phyloP scores from a whole-genome alignment of 371 early-diverging fungal species.

The Mucor saturninus region DNA sequence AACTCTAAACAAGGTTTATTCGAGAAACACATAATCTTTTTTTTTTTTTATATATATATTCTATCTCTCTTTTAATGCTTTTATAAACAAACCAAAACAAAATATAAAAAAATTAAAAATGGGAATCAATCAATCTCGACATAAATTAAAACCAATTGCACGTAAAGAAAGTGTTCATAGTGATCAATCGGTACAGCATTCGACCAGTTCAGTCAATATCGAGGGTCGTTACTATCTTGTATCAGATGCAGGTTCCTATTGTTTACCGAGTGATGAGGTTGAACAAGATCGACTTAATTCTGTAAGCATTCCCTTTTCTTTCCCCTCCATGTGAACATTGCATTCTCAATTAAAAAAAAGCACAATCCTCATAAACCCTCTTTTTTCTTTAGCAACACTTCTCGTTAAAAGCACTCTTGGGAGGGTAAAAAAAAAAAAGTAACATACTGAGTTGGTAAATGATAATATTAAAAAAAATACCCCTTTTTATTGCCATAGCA shows the following conservation, averaged over 20 bases:
- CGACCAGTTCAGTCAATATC: constrained; percentile 33
- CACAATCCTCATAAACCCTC: too few relatives aligned
- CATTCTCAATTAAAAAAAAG: too few relatives aligned
- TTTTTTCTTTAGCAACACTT: constrained; percentile 27
- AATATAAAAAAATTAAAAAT: constrained; percentile 8
- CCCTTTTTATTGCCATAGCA: constrained; percentile 23
- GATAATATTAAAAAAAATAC: background rate
- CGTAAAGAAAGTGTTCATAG: constrained; percentile 10
- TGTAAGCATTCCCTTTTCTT: constrained; percentile 23
- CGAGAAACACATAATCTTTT: background rate
- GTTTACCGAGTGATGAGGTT: constrained; percentile 52
- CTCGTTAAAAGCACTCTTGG: constrained; percentile 29
- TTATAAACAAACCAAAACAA: background rate
- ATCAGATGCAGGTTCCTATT: constrained; percentile 38
- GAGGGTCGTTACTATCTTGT: constrained; percentile 51
- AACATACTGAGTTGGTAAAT: background rate
- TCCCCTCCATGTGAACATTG: background rate
- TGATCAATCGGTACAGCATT: constrained; percentile 2
- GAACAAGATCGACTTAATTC: constrained; percentile 57
- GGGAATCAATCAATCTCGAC: constrained; percentile 33
- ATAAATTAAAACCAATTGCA: background rate
- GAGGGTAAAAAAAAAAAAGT: constrained; percentile 10
- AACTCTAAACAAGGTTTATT: background rate
- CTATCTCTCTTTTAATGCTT: constrained; percentile 1
- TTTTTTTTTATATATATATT: constrained; percentile 18